These are phyloP conservation scores for Endoconidiophora laricicola DNA, from an alignment of 2,329 filamentous ascomycete species.

Conservation along the genomic window DNA sequence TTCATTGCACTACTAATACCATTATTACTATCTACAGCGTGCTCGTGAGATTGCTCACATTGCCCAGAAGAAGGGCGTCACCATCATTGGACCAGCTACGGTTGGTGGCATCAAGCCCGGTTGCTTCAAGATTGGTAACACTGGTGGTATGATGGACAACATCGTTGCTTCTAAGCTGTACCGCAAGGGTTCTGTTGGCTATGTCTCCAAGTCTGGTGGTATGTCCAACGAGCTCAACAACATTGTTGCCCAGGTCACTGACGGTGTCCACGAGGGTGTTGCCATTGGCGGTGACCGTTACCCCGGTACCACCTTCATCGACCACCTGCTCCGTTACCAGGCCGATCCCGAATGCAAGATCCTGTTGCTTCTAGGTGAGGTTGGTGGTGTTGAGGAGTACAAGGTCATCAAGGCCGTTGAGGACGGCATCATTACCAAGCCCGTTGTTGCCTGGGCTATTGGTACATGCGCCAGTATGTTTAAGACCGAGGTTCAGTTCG, in stretches of 20 bases:
- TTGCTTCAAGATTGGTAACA: constrained; percentile 99
- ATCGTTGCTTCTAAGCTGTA: constrained; percentile 99
- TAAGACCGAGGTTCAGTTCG: constrained; percentile 99
- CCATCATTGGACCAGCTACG: constrained; percentile 95
- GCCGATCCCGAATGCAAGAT: constrained; percentile 97
- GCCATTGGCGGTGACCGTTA: constrained; percentile 99
- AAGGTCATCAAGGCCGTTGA: constrained; percentile 97
- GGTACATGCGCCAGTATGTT: constrained; percentile 99
- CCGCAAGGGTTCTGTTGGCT: constrained; percentile 95
- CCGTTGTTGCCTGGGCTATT: constrained; percentile 97
- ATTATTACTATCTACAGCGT: constrained; percentile 36
- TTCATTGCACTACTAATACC: not conserved
- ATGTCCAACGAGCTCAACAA: constrained; percentile 99
- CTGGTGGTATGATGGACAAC: constrained; percentile 99
- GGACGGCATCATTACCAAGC: constrained; percentile 88
- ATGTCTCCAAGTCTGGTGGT: constrained; percentile 98
- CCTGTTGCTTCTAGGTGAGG: constrained; percentile 85
- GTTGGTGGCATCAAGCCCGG: constrained; percentile 99
- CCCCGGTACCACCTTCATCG: constrained; percentile 97
- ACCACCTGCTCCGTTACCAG: constrained; percentile 94
- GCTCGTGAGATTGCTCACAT: constrained; percentile 95
- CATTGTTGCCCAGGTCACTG: constrained; percentile 89
- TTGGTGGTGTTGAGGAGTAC: constrained; percentile 99
- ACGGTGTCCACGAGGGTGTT: constrained; percentile 97
- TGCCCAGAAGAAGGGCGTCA: constrained; percentile 95